Evolutionary conservation across 225 moss, liverwort and hornwort genomes (phyloP).

Genomic region (Polytrichum formosum): DNA sequence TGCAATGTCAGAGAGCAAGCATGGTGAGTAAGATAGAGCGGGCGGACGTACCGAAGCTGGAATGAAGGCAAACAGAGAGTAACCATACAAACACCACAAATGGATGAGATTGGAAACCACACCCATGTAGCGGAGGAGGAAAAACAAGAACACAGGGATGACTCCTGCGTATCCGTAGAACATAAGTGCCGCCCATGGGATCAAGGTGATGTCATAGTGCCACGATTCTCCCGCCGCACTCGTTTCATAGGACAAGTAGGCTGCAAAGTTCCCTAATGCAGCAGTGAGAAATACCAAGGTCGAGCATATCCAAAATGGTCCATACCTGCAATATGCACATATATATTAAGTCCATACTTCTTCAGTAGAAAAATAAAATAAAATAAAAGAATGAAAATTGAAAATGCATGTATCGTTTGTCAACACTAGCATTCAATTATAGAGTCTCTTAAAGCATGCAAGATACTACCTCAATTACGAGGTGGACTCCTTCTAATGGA

Average conservation of each 20-base stretch:
- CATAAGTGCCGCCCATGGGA: constrained; percentile 77
- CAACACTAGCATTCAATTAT: neutral
- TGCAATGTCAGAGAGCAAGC: too few species aligned
- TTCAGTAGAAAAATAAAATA: too few species aligned
- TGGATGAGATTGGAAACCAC: constrained; percentile 80
- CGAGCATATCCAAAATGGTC: constrained; percentile 99
- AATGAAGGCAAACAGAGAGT: constrained; percentile 93
- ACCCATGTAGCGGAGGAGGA: constrained; percentile 79
- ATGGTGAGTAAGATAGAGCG: neutral
- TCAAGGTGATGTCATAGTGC: constrained; percentile 90
- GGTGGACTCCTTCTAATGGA: too few species aligned
- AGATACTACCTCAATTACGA: neutral
- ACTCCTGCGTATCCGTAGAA: constrained; percentile 94
- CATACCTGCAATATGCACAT: constrained; percentile 54
- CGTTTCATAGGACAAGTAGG: constrained; percentile 74
- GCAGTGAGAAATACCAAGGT: constrained; percentile 89
- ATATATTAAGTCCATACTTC: constrained; percentile 8
- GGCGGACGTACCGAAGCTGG: constrained; percentile 75
- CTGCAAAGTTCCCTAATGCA: constrained; percentile 91
- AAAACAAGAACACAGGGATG: constrained; percentile 81
- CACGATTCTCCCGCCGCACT: constrained; percentile 58
- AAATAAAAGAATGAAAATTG: too few species aligned
- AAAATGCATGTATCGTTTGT: too few species aligned
- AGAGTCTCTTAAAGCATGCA: neutral
- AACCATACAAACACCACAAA: constrained; percentile 98